Evolutionary conservation across 768 basidiomycete genomes (phyloP), one percentile per base, ranked within the genome.

Genomic region (Amanita brunnescens): DNA sequence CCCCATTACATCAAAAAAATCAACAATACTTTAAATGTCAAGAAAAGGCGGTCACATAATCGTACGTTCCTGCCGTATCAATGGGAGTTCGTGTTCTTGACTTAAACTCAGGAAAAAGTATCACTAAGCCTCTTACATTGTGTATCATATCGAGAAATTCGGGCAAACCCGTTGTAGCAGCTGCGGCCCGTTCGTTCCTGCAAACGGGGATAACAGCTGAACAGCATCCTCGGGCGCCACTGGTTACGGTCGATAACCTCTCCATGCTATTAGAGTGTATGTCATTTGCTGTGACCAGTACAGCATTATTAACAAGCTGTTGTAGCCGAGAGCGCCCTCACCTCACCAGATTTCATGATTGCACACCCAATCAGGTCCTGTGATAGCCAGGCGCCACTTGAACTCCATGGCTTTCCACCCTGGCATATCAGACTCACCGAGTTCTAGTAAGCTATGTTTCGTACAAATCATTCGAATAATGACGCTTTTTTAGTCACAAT

Each of bases 341-440:
- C 80, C 14, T 70, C 84, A 12, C 86, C 88, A 12, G 87, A 91
- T 58, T 77, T 91, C 45, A 77, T 89, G 73, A 80, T 91, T 56
- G 71, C 90, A 13, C 86, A 91, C 59, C 69, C 79, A 41, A 54
- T 85, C 18, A 68, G 67, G 29, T 66, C 70, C 2, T 64, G 58
- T 43, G 63, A 63, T 33, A 64, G 67, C 33, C 62, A 60, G 34
- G 59, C 68, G 20, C 79, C 85, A 1, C 64, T 83, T 46, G 86
- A 90, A 62, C 68, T 90, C 18, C 68, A 84, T 57, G 85, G 83
- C 4, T 90, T 85, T 58, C 89, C 89, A 14, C 89, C 89, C 13
- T 91, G 89, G 88, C 89, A 91, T 58, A 78, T 82, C n/a, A 72
- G 83, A 50, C 67, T 91, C 37, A 87, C 86, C 40, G 89, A 91